Conservation (phyloP, 2,329 filamentous ascomycete species). For the Coniochaeta prunicola region DNA sequence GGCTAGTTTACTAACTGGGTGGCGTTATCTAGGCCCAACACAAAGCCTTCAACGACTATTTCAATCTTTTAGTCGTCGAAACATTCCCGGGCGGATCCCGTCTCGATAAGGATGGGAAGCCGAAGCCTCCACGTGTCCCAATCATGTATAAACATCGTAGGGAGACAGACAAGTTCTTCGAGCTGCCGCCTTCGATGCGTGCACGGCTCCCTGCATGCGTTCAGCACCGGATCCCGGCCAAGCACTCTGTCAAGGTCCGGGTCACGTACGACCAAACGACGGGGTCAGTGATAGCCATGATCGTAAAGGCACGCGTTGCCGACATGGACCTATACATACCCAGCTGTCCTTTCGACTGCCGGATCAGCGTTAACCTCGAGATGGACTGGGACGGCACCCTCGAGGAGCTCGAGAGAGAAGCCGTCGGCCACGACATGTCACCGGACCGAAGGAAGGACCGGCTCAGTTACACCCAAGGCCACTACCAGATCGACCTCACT, state of each 20-base stretch:
- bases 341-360: conserved; percentile 72
- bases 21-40: conserved; percentile 60
- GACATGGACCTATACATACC: conserved; percentile 87
- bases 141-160: conserved; percentile 76
- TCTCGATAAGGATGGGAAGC: conserved; percentile 17
- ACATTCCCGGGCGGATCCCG: conserved; percentile 46
- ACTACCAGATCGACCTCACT: conserved; percentile 87
- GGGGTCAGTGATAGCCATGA: conserved; percentile 64
- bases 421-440: conserved; percentile 26
- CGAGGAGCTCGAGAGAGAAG: conserved; percentile 41
- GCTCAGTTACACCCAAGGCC: conserved; percentile 80
- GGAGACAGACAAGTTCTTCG: conserved; percentile 79
- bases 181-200: conserved; percentile 55
- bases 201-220: conserved; percentile 58
- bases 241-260: conserved; percentile 56
- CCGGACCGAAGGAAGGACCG: conserved; percentile 78
- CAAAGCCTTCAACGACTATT: conserved; percentile 71
- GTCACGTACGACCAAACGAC: conserved; percentile 72
- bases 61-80: conserved; percentile 62
- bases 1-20: background rate
- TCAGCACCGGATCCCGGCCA: conserved; percentile 49
- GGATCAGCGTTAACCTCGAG: conserved; percentile 91
- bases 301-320: conserved; percentile 83
- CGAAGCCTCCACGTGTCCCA: conserved; percentile 41
- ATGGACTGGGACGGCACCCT: conserved; percentile 72